Evolutionary conservation across 805 yeast genomes (phyloP).

Genomic region (Sporopachydermia lactativora): DNA sequence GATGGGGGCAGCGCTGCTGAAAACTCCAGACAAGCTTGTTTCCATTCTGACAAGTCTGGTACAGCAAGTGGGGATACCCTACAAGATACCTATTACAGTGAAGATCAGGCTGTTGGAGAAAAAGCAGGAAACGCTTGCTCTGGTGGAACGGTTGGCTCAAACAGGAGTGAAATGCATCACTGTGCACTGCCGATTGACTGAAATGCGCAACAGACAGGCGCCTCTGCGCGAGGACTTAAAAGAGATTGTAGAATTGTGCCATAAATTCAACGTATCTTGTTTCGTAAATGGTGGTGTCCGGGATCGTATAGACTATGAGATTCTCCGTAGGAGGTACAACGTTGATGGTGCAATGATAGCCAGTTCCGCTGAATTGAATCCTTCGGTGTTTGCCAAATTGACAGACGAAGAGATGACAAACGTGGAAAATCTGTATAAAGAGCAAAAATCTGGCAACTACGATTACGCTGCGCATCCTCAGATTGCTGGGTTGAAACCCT

Average conservation of each 20-base stretch:
- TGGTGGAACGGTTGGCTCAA: slow-evolving; percentile 41
- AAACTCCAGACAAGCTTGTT: slow-evolving; percentile 68
- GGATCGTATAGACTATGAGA: slow-evolving; percentile 36
- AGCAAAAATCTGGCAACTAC: neutral
- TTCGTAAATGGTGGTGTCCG: slow-evolving; percentile 71
- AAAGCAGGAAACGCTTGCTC: slow-evolving; percentile 40
- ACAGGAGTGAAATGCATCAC: slow-evolving; percentile 86
- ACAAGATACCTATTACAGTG: slow-evolving; percentile 71
- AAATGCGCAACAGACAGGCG: slow-evolving; percentile 75
- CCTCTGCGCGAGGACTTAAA: slow-evolving; percentile 63
- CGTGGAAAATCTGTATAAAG: neutral
- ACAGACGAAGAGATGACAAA: slow-evolving; percentile 11
- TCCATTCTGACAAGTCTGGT: slow-evolving; percentile 58
- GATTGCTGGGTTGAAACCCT: slow-evolving; percentile 19
- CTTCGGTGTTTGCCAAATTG: slow-evolving; percentile 47
- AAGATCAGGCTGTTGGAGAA: slow-evolving; percentile 71
- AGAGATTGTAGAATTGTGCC: slow-evolving; percentile 47
- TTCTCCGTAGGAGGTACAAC: slow-evolving; percentile 37
- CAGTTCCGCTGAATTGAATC: slow-evolving; percentile 76
- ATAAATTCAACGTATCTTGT: slow-evolving; percentile 48
- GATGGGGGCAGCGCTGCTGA: slow-evolving; percentile 90
- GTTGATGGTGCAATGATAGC: slow-evolving; percentile 88
- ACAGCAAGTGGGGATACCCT: slow-evolving; percentile 64
- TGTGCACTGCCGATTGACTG: slow-evolving; percentile 79
- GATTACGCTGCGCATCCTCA: neutral